These are phyloP conservation scores for Fusarium pininemorale DNA, from an alignment of 2,329 filamentous ascomycete species.

Conservation along the genomic window DNA sequence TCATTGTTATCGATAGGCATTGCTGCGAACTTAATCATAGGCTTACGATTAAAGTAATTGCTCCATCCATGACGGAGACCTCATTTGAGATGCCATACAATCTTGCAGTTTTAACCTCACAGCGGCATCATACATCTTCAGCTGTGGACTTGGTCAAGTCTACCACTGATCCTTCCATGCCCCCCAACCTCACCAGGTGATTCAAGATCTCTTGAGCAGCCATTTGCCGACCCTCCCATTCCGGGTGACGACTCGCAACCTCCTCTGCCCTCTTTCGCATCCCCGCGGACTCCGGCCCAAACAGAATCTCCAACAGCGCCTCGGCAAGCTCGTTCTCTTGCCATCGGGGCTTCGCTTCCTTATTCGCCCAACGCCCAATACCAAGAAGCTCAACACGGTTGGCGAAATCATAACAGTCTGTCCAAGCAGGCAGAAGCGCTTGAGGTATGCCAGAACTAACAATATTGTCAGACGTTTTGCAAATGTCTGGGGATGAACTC, in stretches of 20 bases:
- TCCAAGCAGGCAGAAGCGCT: not conserved
- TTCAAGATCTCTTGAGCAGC: not conserved
- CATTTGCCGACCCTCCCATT: not conserved
- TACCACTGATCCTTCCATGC: too few relatives aligned
- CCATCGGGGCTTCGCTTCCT: not conserved
- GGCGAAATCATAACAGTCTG: not conserved
- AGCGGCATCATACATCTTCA: too few relatives aligned
- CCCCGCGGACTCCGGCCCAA: not conserved
- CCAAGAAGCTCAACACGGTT: not conserved
- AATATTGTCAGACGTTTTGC: accelerated
- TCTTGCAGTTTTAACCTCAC: too few relatives aligned
- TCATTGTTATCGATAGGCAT: not conserved
- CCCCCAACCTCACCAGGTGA: accelerated
- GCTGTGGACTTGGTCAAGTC: too few relatives aligned
- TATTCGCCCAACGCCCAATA: not conserved
- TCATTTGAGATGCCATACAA: too few relatives aligned
- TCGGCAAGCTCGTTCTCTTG: not conserved
- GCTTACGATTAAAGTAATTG: too few relatives aligned
- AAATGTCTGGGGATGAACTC: accelerated
- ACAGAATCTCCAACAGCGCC: not conserved
- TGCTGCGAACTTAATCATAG: too few relatives aligned
- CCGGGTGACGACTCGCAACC: not conserved
- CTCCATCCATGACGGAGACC: too few relatives aligned
- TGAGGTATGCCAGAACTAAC: not conserved
- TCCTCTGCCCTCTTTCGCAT: not conserved